Percentiles rank a stretch among this genome's conserved stretches.
phyloP scores from a whole-genome alignment of 2,329 filamentous ascomycete species.

The Sclerotinia sclerotiorum region DNA sequence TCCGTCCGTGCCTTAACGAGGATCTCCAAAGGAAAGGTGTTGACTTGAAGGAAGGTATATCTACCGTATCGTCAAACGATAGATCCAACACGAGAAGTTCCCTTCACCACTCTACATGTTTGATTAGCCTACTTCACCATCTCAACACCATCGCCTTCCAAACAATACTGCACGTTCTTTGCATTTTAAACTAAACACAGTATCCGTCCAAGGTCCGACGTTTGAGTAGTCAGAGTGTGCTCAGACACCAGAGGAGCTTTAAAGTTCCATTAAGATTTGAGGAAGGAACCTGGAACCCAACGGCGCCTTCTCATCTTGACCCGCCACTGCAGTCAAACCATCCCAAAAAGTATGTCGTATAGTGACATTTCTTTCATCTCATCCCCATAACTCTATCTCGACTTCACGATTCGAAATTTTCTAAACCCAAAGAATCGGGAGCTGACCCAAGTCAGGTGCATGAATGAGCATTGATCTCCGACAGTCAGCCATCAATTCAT shows the following conservation, averaged over 20 bases:
- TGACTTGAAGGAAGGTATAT: constrained; percentile 19
- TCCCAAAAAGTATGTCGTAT: neutral
- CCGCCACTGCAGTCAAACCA: neutral
- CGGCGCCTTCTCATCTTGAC: neutral
- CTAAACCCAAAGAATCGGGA: neutral
- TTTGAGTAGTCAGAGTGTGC: neutral
- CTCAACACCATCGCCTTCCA: neutral
- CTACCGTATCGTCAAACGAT: constrained; percentile 9
- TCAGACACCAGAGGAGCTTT: neutral
- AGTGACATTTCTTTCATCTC: neutral
- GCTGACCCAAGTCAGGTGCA: constrained; percentile 21
- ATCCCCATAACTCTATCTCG: constrained; percentile 27
- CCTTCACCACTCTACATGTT: neutral
- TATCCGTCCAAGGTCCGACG: neutral
- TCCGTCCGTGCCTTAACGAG: constrained; percentile 14
- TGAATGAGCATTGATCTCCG: constrained; percentile 27
- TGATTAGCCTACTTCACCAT: neutral
- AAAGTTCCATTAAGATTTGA: neutral
- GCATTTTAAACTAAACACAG: constrained; percentile 1
- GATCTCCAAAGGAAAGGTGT: constrained; percentile 14
- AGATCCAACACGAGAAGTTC: constrained; percentile 2
- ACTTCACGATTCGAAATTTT: constrained; percentile 24
- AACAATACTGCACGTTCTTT: neutral
- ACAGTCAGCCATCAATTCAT: constrained; percentile 29
- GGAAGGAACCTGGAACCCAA: neutral